These are phyloP conservation scores for Phaeosphaeria sp. DNA, from an alignment of 2,329 filamentous ascomycete species.

Conservation along the genomic window DNA sequence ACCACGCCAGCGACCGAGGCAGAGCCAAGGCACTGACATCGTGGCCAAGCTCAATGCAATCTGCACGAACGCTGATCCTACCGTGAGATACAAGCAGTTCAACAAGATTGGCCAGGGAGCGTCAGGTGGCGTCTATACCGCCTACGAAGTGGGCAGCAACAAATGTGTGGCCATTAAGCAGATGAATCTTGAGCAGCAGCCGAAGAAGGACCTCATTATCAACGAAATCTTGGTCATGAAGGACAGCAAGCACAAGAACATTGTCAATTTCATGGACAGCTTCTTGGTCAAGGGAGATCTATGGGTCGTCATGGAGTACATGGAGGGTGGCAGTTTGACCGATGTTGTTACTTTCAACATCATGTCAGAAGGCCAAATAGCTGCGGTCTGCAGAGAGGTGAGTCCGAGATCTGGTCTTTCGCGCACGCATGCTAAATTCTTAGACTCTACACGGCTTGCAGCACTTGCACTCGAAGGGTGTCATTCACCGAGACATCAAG, in stretches of 20 bases:
- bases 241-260: conserved; percentile 96
- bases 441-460: conserved; percentile 87
- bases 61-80: conserved; percentile 88
- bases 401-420: conserved; percentile 21
- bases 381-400: conserved; percentile 88
- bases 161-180: conserved; percentile 97
- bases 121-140: conserved; percentile 93
- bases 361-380: conserved; percentile 97
- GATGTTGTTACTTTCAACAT: conserved; percentile 99
- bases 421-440: conserved; percentile 14
- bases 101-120: conserved; percentile 98
- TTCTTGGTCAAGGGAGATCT: conserved; percentile 88
- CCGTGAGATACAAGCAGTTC: conserved; percentile 83
- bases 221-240: conserved; percentile 99
- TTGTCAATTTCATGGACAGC: conserved; percentile 99
- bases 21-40: conserved; percentile 83
- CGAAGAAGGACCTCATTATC: conserved; percentile 98
- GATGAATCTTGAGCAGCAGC: conserved; percentile 98
- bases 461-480: conserved; percentile 95
- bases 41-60: conserved; percentile 84
- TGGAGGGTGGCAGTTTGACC: conserved; percentile 97
- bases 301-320: conserved; percentile 99
- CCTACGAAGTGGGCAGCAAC: conserved; percentile 83
- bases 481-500: conserved; percentile 99
- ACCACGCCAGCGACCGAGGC: conserved; percentile 77